phyloP scores from a whole-genome alignment of 164 flowering plant genomes.

The Piper betle region DNA sequence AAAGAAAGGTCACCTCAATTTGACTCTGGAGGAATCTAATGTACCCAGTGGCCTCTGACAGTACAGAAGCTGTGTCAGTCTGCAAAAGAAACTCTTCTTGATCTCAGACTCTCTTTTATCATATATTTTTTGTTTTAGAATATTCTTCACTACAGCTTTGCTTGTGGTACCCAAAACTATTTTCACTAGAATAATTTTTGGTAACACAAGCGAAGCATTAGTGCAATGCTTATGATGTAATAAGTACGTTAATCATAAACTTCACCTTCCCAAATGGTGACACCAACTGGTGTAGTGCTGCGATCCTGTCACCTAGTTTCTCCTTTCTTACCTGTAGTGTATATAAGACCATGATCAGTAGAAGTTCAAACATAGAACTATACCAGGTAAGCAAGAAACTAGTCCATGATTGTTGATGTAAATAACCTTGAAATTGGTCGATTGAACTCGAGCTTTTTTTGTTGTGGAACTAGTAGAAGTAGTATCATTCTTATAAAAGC shows the following conservation, averaged over 20 bases:
- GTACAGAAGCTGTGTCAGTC: conserved; percentile 98
- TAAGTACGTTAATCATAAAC: too few relatives aligned
- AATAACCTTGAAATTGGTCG: conserved; percentile 44
- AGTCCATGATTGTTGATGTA: conserved; percentile 36
- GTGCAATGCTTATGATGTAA: too few relatives aligned
- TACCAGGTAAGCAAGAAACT: conserved; percentile 11
- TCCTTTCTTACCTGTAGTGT: conserved; percentile 33
- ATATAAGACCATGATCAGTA: neutral
- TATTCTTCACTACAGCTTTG: too few relatives aligned
- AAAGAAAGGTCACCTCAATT: conserved; percentile 64
- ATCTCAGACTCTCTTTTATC: neutral
- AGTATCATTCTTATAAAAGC: conserved; percentile 45
- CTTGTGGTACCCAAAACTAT: too few relatives aligned
- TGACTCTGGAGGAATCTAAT: conserved; percentile 92
- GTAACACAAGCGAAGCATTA: too few relatives aligned
- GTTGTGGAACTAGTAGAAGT: conserved; percentile 42
- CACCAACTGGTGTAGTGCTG: conserved; percentile 40
- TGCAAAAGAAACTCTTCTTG: conserved; percentile 35
- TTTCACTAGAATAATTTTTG: too few relatives aligned
- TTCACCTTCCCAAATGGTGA: conserved; percentile 44
- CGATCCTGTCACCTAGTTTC: conserved; percentile 39
- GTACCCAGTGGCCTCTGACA: conserved; percentile 92
- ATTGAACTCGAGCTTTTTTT: conserved; percentile 80
- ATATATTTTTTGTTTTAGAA: too few relatives aligned
- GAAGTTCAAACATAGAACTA: neutral